Percentiles rank a stretch among this genome's conserved stretches.
Evolutionary conservation across 495 filamentous ascomycete genomes (phyloP).

Genomic region (Aspergillus saccharolyticus): DNA sequence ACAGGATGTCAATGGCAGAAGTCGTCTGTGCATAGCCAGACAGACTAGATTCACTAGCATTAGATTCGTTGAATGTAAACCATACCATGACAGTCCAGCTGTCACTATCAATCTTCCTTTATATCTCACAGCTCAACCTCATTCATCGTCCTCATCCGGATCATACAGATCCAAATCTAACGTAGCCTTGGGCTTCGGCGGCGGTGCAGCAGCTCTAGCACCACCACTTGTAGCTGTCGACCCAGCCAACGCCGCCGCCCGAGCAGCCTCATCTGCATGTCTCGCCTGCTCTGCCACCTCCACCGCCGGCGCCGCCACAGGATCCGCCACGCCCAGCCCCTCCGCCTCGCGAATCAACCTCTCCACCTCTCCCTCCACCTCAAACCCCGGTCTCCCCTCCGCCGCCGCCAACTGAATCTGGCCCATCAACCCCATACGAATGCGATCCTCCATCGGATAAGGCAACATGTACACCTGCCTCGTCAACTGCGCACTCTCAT

Average conservation of each 20-base stretch:
- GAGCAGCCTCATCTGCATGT: constrained; percentile 33
- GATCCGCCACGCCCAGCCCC: constrained; percentile 30
- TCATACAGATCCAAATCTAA: constrained; percentile 46
- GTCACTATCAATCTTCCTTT: constrained; percentile 4
- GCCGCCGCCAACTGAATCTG: constrained; percentile 38
- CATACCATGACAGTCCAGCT: not conserved
- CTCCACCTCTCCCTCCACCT: constrained; percentile 40
- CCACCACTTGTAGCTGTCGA: constrained; percentile 18
- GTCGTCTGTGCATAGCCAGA: no score
- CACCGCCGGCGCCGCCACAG: constrained; percentile 19
- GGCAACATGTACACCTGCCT: constrained; percentile 44
- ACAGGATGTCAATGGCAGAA: no score
- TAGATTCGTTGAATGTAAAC: not conserved
- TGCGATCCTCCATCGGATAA: constrained; percentile 45
- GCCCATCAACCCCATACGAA: constrained; percentile 46
- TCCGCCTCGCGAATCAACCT: constrained; percentile 40
- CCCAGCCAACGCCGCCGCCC: constrained; percentile 33
- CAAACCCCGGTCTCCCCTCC: constrained; percentile 24
- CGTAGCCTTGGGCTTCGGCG: constrained; percentile 34
- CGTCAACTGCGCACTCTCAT: constrained; percentile 40
- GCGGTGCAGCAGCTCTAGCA: no score
- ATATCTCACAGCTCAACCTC: not conserved
- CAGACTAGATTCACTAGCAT: no score
- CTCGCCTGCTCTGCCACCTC: constrained; percentile 18
- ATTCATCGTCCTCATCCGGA: constrained; percentile 42